Evolutionary conservation across 208 protist species (phyloP).

Genomic region (Trypanosomatidae sp.): DNA sequence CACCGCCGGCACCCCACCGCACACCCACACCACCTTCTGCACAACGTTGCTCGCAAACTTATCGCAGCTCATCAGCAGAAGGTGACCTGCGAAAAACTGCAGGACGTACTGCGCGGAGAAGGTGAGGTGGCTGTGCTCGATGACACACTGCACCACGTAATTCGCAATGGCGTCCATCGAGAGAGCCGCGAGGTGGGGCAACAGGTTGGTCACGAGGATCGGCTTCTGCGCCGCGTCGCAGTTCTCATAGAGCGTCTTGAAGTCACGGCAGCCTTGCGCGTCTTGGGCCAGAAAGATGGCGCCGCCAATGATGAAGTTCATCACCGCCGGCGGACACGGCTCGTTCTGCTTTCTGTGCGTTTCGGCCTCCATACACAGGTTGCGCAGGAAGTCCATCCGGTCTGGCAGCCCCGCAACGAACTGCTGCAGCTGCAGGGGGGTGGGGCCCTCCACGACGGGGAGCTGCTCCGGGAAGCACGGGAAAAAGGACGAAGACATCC

Average conservation of each 20-base stretch:
- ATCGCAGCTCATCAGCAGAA: slow-evolving; percentile 78
- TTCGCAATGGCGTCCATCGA: slow-evolving; percentile 85
- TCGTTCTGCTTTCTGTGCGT: too few species aligned
- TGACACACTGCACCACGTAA: slow-evolving; percentile 89
- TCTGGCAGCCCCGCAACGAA: too few species aligned
- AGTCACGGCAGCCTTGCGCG: slow-evolving; percentile 85
- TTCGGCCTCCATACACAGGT: too few species aligned
- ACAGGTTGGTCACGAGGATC: slow-evolving; percentile 51
- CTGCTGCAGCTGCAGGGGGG: too few species aligned
- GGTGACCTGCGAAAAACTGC: slow-evolving; percentile 47
- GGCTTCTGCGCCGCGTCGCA: slow-evolving; percentile 58
- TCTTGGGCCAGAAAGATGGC: slow-evolving; percentile 76
- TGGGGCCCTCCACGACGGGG: too few species aligned
- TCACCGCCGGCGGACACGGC: too few species aligned
- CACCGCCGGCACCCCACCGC: slow-evolving; percentile 61
- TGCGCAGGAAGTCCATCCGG: too few species aligned
- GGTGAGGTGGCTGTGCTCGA: slow-evolving; percentile 67
- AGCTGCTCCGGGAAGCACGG: too few species aligned
- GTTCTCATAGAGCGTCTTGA: slow-evolving; percentile 81
- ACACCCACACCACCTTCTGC: slow-evolving; percentile 72
- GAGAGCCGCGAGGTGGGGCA: slow-evolving; percentile 67
- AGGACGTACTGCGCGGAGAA: slow-evolving; percentile 63
- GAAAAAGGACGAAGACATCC: too few species aligned
- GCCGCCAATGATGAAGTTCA: slow-evolving; percentile 61
- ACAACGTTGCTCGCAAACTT: slow-evolving; percentile 78